Base-by-base conservation (phyloP, 768 basidiomycete genomes). In the Xerocomus spinulosus region DNA sequence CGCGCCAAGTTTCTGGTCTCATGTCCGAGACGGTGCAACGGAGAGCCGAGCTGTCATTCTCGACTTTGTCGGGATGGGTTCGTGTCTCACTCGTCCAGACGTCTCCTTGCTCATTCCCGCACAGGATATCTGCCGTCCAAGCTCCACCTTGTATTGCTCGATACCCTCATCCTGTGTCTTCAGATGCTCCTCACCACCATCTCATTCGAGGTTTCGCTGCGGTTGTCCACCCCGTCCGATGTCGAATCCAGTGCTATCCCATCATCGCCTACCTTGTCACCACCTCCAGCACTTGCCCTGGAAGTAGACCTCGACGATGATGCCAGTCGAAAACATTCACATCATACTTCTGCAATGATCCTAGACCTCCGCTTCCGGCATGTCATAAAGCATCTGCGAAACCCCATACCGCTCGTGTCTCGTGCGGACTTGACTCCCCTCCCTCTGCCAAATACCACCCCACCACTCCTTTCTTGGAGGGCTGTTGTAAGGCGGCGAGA, bases 41-140 rank as follows among this genome's bases (percentile, higher is more conserved):
- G 76, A 82, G 47, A 80, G 81, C n/a, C 73, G 82, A 55, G 70
- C 78, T 9, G 67, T 88, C 58, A 65, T 91, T 28, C 78, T 91
- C 50, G 87, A 90, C 62, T 90, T 90, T 59, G 77, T 90, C 49
- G 87, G 88, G 46, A 74, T 81, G 73, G 79, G 88, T 89, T 56
- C 42, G 82, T 73, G 0, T 37, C 28, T 9, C 7, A 14, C 21
- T 32, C 32, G 4, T 8, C 42, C 13, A 23, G 35, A 21, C 26
- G 10, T 28, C 39, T n/a, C 18, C 47, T 21, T 30, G 42, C 49
- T 62, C 48, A 62, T 29, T 2, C 35, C 13, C 13, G 42, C 51
- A 42, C 54, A 85, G 82, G 74, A 32, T 74, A 79, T 56, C 59
- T 63, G 29, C 85, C 88, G n/a, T 82, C 85, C 33, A 84, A 73